These are phyloP conservation scores for Mycena citricolor DNA, from an alignment of 1,284 basidiomycete species.

Conservation along the genomic window DNA sequence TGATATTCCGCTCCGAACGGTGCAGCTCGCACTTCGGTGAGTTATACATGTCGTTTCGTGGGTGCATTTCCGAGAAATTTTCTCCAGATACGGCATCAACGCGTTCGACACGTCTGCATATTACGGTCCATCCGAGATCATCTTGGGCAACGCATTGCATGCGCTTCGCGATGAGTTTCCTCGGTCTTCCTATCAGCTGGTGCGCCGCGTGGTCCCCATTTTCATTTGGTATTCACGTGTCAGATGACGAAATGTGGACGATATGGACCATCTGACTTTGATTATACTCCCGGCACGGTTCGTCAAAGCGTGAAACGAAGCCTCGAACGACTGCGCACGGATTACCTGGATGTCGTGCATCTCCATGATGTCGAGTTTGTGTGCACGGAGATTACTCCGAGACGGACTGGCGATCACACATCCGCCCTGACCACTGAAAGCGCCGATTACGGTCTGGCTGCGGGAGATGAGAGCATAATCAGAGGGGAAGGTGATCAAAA, in stretches of 20 bases:
- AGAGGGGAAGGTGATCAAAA: slow-evolving; percentile 80
- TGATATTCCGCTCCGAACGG: slow-evolving; percentile 63
- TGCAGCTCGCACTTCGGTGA: slow-evolving; percentile 79
- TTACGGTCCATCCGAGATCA: slow-evolving; percentile 89
- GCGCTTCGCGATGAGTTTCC: slow-evolving; percentile 72
- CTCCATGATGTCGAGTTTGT: slow-evolving; percentile 95
- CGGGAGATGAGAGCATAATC: slow-evolving; percentile 57
- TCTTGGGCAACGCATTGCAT: slow-evolving; percentile 77
- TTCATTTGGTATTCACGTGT: slow-evolving; percentile 1
- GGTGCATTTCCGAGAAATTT: slow-evolving; percentile 1
- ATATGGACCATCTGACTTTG: slow-evolving; percentile 75
- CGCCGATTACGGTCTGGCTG: slow-evolving; percentile 59
- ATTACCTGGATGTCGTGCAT: slow-evolving; percentile 85
- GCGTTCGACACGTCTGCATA: slow-evolving; percentile 90
- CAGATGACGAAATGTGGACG: slow-evolving; percentile 95
- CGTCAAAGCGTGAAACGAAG: slow-evolving; percentile 71
- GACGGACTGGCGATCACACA: slow-evolving; percentile 53
- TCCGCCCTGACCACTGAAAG: slow-evolving; percentile 54
- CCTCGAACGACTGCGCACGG: slow-evolving; percentile 73
- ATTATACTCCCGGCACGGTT: slow-evolving; percentile 77
- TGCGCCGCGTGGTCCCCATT: slow-evolving; percentile 32
- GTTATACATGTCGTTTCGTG: slow-evolving; percentile 16
- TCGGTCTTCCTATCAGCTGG: slow-evolving; percentile 76
- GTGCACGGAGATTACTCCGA: slow-evolving; percentile 53
- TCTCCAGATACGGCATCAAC: slow-evolving; percentile 77